Conservation (phyloP, 805 yeast species). For the Ogataea allantospora region DNA sequence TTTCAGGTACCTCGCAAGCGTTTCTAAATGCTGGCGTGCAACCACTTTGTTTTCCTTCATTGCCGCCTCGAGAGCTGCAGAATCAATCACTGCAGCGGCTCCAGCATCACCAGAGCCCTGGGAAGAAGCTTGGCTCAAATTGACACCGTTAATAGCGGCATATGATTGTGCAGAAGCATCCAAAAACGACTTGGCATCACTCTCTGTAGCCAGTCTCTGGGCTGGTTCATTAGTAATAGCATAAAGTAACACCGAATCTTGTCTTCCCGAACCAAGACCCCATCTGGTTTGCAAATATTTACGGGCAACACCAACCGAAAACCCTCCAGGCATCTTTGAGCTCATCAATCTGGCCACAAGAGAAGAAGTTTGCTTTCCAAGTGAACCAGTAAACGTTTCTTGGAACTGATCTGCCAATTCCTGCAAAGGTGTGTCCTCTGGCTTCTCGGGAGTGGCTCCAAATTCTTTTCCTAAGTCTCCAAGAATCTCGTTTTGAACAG, state of each 20-base stretch:
- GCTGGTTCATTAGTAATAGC: slow-evolving; percentile 92
- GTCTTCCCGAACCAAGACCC: slow-evolving; percentile 94
- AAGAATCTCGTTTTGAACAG: slow-evolving; percentile 96
- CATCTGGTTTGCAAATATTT: slow-evolving; percentile 87
- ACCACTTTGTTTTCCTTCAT: slow-evolving; percentile 67
- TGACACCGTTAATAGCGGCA: slow-evolving; percentile 78
- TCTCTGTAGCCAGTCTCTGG: slow-evolving; percentile 78
- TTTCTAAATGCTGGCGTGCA: slow-evolving; percentile 83
- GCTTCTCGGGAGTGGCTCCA: slow-evolving; percentile 97
- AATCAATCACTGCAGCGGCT: slow-evolving; percentile 87
- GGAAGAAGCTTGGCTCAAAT: slow-evolving; percentile 65
- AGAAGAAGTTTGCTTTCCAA: slow-evolving; percentile 92
- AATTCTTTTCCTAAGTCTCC: slow-evolving; percentile 99
- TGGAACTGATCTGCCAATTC: slow-evolving; percentile 96
- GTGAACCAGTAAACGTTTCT: slow-evolving; percentile 80
- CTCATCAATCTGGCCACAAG: slow-evolving; percentile 88
- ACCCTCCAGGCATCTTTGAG: slow-evolving; percentile 99
- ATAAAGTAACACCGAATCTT: slow-evolving; percentile 79
- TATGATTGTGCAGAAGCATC: slow-evolving; percentile 81
- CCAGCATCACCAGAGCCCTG: slow-evolving; percentile 51
- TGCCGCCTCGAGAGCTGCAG: slow-evolving; percentile 88
- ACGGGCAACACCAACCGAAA: slow-evolving; percentile 87
- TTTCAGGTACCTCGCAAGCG: slow-evolving; percentile 91
- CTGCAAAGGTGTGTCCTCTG: slow-evolving; percentile 95
- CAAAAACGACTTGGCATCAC: slow-evolving; percentile 86